Evolutionary conservation across 1,284 basidiomycete species (phyloP).

Genomic region (Pseudozyma hubeiensis): DNA sequence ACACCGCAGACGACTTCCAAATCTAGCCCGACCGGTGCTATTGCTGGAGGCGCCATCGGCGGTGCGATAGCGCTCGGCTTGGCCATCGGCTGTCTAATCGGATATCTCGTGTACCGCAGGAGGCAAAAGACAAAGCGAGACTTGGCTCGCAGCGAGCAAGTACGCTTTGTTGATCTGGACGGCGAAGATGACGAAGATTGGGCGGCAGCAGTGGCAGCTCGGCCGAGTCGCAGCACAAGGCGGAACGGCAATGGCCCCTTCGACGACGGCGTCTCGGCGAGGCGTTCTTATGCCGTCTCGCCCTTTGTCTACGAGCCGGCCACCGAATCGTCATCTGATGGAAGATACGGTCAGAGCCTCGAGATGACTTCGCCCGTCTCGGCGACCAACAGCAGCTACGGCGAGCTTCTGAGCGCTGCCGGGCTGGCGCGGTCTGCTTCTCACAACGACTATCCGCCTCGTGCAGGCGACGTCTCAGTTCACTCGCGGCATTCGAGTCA

Average conservation of each 20-base stretch:
- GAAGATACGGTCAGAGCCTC: conserved; percentile 22
- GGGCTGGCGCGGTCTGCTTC: conserved; percentile 16
- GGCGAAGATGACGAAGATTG: conserved; percentile 49
- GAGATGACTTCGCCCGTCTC: conserved; percentile 36
- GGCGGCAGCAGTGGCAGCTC: conserved; percentile 5
- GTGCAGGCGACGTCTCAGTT: conserved; percentile 15
- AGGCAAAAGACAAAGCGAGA: conserved; percentile 47
- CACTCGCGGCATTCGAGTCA: conserved; percentile 30
- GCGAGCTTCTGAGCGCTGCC: conserved; percentile 32
- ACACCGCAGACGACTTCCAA: background rate
- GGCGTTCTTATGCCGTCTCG: conserved; percentile 40
- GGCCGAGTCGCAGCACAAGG: conserved; percentile 11
- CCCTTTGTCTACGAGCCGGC: conserved; percentile 51
- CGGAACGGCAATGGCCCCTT: conserved; percentile 4
- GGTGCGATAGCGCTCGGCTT: conserved; percentile 51
- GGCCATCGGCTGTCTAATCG: conserved; percentile 40
- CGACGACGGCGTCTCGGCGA: conserved; percentile 2
- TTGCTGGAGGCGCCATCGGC: conserved; percentile 59
- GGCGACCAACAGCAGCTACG: conserved; percentile 34
- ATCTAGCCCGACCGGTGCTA: conserved; percentile 34
- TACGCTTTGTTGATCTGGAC: conserved; percentile 56
- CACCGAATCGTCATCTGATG: conserved; percentile 7
- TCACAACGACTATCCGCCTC: conserved; percentile 21
- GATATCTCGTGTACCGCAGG: conserved; percentile 48
- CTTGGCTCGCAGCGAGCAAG: conserved; percentile 48